Evolutionary conservation across 176 grass and related monocot genomes (phyloP), one percentile per base, ranked within the genome.

Genomic region (Bromus sterilis): DNA sequence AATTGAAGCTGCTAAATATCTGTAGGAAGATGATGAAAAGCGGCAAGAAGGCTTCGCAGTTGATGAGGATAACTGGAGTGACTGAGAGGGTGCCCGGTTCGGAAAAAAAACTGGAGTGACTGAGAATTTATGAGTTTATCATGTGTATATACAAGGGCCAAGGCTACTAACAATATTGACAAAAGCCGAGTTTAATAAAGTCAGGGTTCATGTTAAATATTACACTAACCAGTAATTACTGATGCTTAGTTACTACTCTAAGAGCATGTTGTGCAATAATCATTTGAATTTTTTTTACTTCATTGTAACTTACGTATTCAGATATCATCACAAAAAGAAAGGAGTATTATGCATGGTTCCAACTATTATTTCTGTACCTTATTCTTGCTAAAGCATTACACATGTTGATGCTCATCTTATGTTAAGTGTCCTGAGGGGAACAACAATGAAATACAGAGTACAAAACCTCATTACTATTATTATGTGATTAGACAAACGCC

Each of bases 81-180:
- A 94, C 56, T 97, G 57, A 90, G 62, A n/a, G n/a, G n/a, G n/a
- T n/a, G n/a, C n/a, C n/a, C n/a, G n/a, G n/a, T n/a, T n/a, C n/a
- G n/a, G n/a, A n/a, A n/a, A n/a, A n/a, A n/a, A n/a, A 97, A 94
- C 66, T 97, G 94, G 94, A 97, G 94, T 15, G 82, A 94, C 56
- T 97, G 57, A 90, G 56, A 32, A 74, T 23, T 24, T 31, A 5
- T 59, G 25, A 78, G 40, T 78, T 46, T 39, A 79, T 49, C 25
- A 62, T 40, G 51, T 77, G 42, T 80, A 61, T 80, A 61, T 51
- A 70, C n/a, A 3, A 49, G 26, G 6, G 21, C 49, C n/a, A 3
- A 49, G 26, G 6, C 21, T 73, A 57, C 70, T 76, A 68, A 75
- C 30, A 71, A 55, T 42, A 63, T 84, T 61, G 29, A 31, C 56